A percentile compares a stretch with the other conserved stretches of the same genome.
Conservation (phyloP, 2,329 filamentous ascomycete genomes). For the Colletotrichum cordylinicola region DNA sequence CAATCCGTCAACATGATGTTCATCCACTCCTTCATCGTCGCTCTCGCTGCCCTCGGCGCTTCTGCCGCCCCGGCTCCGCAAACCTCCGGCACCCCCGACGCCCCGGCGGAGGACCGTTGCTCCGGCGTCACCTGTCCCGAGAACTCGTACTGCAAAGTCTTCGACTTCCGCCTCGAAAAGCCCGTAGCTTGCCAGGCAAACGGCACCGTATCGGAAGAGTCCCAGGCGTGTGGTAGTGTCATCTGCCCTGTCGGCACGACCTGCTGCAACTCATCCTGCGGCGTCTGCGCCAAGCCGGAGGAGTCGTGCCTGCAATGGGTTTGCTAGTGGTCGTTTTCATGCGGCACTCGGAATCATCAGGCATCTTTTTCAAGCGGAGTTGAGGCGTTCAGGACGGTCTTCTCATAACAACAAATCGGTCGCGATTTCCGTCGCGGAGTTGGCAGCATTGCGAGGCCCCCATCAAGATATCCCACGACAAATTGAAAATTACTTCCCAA, state of each 20-base stretch:
- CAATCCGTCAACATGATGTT: background rate
- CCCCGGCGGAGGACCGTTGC: background rate
- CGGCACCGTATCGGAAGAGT: background rate
- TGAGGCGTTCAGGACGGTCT: background rate
- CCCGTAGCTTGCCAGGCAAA: slow-evolving; percentile 10
- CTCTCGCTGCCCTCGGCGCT: background rate
- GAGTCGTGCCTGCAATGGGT: slow-evolving; percentile 15
- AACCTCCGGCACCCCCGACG: background rate
- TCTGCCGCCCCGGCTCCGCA: slow-evolving; percentile 3
- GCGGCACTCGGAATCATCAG: background rate
- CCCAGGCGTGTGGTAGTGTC: background rate
- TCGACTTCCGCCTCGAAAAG: background rate
- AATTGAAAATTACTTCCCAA: background rate
- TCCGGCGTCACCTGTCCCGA: slow-evolving; percentile 2
- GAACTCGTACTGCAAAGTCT: slow-evolving; percentile 13
- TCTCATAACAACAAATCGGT: background rate
- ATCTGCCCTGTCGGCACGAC: slow-evolving; percentile 21
- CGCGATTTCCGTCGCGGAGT: background rate
- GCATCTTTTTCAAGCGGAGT: background rate
- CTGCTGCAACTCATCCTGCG: slow-evolving; percentile 26
- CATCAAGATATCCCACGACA: background rate
- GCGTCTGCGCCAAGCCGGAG: slow-evolving; percentile 19
- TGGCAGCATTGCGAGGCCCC: background rate
- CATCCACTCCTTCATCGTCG: background rate
- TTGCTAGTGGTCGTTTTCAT: background rate